These are phyloP conservation scores for Lagenidium sp. DNA, from an alignment of 352 stramenopile species.

Conservation along the genomic window DNA sequence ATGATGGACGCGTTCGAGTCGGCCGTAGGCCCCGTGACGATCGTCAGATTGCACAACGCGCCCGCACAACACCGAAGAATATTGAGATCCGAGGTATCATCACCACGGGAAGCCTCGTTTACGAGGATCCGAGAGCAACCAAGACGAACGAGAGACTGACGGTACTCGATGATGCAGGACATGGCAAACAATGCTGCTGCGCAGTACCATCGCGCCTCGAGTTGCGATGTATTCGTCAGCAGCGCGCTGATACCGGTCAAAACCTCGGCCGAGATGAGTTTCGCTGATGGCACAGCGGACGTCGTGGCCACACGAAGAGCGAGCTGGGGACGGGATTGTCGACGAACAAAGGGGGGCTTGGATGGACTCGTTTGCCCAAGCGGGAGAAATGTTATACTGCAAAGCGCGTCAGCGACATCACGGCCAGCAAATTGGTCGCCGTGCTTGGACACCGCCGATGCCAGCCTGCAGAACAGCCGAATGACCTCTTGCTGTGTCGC, in stretches of 20 bases:
- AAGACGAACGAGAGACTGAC: conserved; percentile 32
- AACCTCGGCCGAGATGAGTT: conserved; percentile 23
- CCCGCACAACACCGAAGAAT: conserved; percentile 44
- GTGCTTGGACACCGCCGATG: conserved; percentile 10
- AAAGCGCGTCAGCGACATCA: conserved; percentile 55
- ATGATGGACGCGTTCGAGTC: conserved; percentile 38
- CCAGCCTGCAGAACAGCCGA: conserved; percentile 39
- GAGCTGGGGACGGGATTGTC: conserved; percentile 11
- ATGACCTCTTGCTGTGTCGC: conserved; percentile 13
- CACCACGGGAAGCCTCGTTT: conserved; percentile 19
- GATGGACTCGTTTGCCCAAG: not conserved
- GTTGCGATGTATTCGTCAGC: conserved; percentile 18
- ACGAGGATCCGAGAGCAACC: conserved; percentile 43
- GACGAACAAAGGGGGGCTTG: conserved; percentile 4
- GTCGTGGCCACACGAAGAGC: conserved; percentile 1
- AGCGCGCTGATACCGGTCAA: conserved; percentile 30
- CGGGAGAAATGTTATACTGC: conserved; percentile 34
- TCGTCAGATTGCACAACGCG: conserved; percentile 51
- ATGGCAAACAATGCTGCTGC: conserved; percentile 46
- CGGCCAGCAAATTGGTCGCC: conserved; percentile 32
- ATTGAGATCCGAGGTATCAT: conserved; percentile 1
- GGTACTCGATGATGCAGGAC: conserved; percentile 29
- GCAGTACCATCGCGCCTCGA: conserved; percentile 57
- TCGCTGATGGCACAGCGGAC: conserved; percentile 9
- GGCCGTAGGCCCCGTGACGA: conserved; percentile 8